Evolutionary conservation across 768 basidiomycete genomes (phyloP), one percentile per base, ranked within the genome.

Genomic region (Leccinum pellstonianum): DNA sequence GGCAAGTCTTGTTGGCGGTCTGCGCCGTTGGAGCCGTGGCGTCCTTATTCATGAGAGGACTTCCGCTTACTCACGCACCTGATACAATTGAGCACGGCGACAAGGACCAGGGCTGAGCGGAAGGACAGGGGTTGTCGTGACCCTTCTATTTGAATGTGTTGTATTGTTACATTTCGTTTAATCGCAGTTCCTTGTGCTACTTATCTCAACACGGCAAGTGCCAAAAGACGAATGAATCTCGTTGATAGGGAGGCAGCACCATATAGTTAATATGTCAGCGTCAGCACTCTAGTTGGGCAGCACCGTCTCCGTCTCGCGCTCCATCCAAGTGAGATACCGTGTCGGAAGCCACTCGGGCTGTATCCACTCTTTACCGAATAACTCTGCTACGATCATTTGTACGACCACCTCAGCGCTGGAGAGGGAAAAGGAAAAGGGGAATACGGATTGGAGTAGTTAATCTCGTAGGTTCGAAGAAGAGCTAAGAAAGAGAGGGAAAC

Each of bases 301-400:
- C n/a, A 43, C n/a, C 9, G 9, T 23, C 17, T 15, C 33, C 15
- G 35, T 7, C 21, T 15, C 47, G 17, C 59, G 59, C 27, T 62
- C 61, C n/a, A 54, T 64, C 72, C 67, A 60, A 1, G 80, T 83
- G 61, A 83, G 69, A 63, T 81, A 84, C 48, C 79, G 77, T 27
- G 77, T 70, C 11, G 89, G 89, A 37, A 91, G 70, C 89, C 89
- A 91, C 14, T 77, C 73, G 0, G 89, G 88, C 15, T 67, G 58
- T 8, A 60, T 70, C 86, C 86, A 90, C 7, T 64, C 62, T 31
- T 72, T 67, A 17, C 77, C 77, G 3, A 58, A 56, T 9, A 87
- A 65, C 38, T 84, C 80, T 1, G 82, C 79, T 2, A 67, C 52
- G 54, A 90, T 79, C 83, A 90, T 88, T 29, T 79, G 75, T 3